Conservation (phyloP, 1,139 yeast species). For the Kodamaea ohmeri region DNA sequence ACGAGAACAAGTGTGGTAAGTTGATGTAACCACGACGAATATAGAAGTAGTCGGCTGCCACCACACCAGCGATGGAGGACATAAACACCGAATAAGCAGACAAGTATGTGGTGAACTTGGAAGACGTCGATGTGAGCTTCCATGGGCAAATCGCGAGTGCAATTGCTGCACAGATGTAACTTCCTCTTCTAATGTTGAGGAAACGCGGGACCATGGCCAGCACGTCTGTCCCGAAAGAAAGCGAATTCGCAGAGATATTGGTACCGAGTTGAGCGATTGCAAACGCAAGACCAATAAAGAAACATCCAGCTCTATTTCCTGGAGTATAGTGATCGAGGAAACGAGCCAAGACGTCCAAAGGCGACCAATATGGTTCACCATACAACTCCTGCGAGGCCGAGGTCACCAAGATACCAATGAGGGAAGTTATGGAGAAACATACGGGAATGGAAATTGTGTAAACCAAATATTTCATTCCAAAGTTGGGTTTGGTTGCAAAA, state of each 20-base stretch:
- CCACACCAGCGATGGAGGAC: constrained; percentile 83
- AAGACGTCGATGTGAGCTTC: constrained; percentile 73
- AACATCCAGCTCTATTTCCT: constrained; percentile 81
- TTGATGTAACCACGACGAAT: constrained; percentile 71
- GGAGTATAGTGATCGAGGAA: constrained; percentile 61
- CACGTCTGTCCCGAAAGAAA: constrained; percentile 89
- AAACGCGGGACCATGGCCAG: constrained; percentile 78
- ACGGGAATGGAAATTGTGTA: constrained; percentile 66
- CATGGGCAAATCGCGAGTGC: constrained; percentile 86
- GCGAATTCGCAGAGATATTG: constrained; percentile 86
- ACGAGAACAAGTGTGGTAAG: constrained; percentile 60
- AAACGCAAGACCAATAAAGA: constrained; percentile 73
- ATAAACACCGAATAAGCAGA: constrained; percentile 86
- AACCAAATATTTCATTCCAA: constrained; percentile 42
- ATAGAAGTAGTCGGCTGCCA: constrained; percentile 72
- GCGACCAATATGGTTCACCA: constrained; percentile 79
- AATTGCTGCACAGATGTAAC: constrained; percentile 73
- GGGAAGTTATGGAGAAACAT: constrained; percentile 74
- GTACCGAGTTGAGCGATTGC: constrained; percentile 87
- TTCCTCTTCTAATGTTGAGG: constrained; percentile 66
- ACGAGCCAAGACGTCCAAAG: constrained; percentile 68
- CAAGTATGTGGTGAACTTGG: constrained; percentile 77
- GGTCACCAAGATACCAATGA: constrained; percentile 84
- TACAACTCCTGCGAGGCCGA: constrained; percentile 73
- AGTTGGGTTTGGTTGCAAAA: constrained; percentile 56